phyloP scores from a whole-genome alignment of 306 rosid species.

The Pyrus communis region DNA sequence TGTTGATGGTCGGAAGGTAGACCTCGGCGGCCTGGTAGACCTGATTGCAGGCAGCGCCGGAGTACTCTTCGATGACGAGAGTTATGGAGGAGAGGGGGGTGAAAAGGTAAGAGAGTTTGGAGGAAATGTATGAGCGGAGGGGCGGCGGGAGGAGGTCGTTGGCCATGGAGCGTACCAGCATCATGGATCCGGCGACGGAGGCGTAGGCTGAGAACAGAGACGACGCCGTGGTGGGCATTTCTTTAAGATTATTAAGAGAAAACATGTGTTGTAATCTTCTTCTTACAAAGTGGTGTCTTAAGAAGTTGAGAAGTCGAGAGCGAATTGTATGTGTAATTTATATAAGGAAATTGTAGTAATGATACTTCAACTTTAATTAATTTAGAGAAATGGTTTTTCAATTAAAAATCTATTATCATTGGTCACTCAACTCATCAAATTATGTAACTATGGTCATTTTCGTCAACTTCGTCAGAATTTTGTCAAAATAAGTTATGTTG shows the following conservation, averaged over 20 bases:
- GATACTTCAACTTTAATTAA: no score
- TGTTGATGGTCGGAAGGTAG: conserved; percentile 2
- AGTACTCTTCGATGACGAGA: conserved; percentile 17
- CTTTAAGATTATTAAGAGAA: no score
- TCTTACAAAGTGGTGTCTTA: neutral
- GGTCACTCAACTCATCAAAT: no score
- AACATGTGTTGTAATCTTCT: neutral
- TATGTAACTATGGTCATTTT: no score
- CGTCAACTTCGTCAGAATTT: no score
- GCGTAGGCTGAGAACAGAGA: conserved; percentile 34
- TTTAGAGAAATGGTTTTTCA: no score
- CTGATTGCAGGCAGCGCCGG: conserved; percentile 26
- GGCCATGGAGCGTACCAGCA: conserved; percentile 32
- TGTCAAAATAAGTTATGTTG: no score
- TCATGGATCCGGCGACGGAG: conserved; percentile 22
- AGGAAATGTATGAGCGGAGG: conserved; percentile 17
- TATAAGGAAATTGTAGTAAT: no score
- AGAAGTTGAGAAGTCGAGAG: no score
- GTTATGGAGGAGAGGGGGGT: conserved; percentile 26
- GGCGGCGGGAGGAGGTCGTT: conserved; percentile 25
- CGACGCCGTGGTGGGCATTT: conserved; percentile 11
- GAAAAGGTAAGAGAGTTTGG: conserved; percentile 14
- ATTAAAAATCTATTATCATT: no score
- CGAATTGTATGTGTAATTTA: no score
- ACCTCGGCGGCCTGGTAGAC: conserved; percentile 28